Evolutionary conservation across 192 early-diverging fungal species (phyloP).

Genomic region (Diversispora epigaea): DNA sequence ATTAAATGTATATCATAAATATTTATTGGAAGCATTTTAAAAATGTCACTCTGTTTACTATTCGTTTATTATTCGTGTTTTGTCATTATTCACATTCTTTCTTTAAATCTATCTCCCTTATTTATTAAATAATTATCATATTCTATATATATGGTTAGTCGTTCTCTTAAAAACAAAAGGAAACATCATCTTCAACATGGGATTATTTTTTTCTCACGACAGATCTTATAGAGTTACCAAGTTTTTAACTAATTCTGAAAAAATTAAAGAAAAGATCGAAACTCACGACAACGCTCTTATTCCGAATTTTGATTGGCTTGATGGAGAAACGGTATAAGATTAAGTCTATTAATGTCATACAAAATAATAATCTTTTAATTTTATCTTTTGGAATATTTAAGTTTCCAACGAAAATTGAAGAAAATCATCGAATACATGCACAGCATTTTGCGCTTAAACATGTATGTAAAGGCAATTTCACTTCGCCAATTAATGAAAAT

Average conservation of each 20-base stretch:
- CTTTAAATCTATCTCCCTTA: no score
- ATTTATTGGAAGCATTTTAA: no score
- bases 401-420: conserved; percentile 19
- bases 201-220: no score
- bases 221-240: no score
- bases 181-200: no score
- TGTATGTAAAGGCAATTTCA: conserved; percentile 15
- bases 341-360: not conserved
- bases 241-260: not conserved
- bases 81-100: no score
- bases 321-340: not conserved
- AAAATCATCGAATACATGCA: conserved; percentile 2
- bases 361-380: not conserved
- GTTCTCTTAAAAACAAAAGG: no score
- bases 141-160: no score
- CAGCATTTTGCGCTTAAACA: conserved; percentile 21
- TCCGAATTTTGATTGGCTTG: not conserved
- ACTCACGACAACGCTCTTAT: not conserved
- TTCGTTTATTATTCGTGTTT: no score
- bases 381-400: not conserved
- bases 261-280: not conserved
- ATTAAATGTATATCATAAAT: no score
- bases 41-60: no score
- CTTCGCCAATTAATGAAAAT: not conserved
- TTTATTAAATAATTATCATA: no score